These are phyloP conservation scores for Monosporozyma unispora DNA, from an alignment of 805 yeast genomes.

Conservation along the genomic window DNA sequence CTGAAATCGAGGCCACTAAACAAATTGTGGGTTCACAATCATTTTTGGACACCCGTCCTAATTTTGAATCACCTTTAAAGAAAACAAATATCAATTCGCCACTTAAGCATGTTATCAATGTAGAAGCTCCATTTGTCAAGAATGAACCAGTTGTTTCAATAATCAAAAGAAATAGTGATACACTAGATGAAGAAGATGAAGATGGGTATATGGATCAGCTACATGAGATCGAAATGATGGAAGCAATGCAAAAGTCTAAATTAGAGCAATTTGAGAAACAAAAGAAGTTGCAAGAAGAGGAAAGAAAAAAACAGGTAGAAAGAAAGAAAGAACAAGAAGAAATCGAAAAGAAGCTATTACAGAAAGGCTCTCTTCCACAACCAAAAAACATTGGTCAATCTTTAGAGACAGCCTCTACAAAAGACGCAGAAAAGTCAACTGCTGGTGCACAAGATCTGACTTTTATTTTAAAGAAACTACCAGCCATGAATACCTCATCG, in stretches of 20 bases:
- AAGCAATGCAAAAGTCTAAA: constrained; percentile 28
- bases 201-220: constrained; percentile 21
- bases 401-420: background rate
- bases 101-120: background rate
- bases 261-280: constrained; percentile 4
- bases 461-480: constrained; percentile 16
- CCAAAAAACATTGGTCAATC: background rate
- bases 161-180: background rate
- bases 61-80: constrained; percentile 16
- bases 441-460: constrained; percentile 20
- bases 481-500: constrained; percentile 5
- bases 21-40: constrained; percentile 22
- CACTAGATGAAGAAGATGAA: constrained; percentile 13
- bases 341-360: background rate
- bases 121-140: constrained; percentile 3
- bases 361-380: background rate
- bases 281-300: background rate
- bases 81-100: constrained; percentile 1
- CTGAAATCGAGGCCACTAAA: constrained; percentile 18
- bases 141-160: constrained; percentile 8
- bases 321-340: constrained; percentile 24
- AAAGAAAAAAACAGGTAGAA: constrained; percentile 33
- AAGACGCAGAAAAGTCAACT: background rate
- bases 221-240: constrained; percentile 31
- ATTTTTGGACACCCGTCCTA: constrained; percentile 24